Conservation (phyloP, 129 eudicot genomes). For the Lactuca sativa region DNA sequence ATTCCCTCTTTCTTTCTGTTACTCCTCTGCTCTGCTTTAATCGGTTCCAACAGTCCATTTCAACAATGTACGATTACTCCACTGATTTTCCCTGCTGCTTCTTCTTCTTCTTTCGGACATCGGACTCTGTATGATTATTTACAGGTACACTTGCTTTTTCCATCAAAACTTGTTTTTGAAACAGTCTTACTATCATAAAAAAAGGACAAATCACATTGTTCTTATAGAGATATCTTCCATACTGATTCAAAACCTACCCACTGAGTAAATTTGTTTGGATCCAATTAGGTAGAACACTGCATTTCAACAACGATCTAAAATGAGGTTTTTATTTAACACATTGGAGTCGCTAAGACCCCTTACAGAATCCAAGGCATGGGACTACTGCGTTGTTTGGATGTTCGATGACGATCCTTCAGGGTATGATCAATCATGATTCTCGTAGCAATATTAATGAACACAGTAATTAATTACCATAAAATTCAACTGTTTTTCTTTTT, state of each 20-base stretch:
- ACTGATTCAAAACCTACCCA: slow-evolving; percentile 10
- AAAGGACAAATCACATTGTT: slow-evolving; percentile 28
- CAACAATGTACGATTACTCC: slow-evolving; percentile 6
- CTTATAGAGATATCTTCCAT: slow-evolving; percentile 41
- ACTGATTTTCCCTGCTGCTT: slow-evolving; percentile 6
- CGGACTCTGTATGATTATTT: neutral
- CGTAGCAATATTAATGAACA: neutral
- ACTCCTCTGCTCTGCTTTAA: slow-evolving; percentile 13
- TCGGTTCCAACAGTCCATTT: slow-evolving; percentile 16
- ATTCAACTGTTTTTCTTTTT: no score
- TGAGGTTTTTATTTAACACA: slow-evolving; percentile 37
- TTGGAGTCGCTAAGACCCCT: slow-evolving; percentile 57
- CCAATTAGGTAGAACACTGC: slow-evolving; percentile 7
- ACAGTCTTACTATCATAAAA: slow-evolving; percentile 21
- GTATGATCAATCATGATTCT: slow-evolving; percentile 22
- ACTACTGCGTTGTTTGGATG: slow-evolving; percentile 76
- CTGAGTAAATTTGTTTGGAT: slow-evolving; percentile 1
- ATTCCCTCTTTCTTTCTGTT: slow-evolving; percentile 16
- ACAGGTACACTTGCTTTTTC: slow-evolving; percentile 36
- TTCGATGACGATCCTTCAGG: slow-evolving; percentile 69
- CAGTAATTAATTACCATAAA: neutral
- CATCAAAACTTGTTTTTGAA: slow-evolving; percentile 25
- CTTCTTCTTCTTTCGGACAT: neutral
- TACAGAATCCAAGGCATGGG: slow-evolving; percentile 51
- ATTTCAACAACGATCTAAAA: slow-evolving; percentile 18